Evolutionary conservation across 140 eudicot genomes (phyloP), one percentile per base, ranked within the genome.

Genomic region (Bidens hawaiensis): DNA sequence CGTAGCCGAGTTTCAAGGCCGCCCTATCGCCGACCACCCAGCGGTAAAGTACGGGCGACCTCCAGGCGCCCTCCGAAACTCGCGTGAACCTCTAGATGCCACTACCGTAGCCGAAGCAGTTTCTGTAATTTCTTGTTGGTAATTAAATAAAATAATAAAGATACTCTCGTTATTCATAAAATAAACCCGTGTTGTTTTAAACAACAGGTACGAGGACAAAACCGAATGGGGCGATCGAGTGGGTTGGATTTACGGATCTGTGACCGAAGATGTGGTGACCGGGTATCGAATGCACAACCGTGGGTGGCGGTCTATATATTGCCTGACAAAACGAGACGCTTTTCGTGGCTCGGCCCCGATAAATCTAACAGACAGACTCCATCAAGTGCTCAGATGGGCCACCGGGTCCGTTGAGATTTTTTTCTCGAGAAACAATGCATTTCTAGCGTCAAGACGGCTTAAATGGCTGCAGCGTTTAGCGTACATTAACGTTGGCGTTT

Each of bases 221-320:
- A 79, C 90, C 0, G 86, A 83, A 34, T 83, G 90, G 86, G 90
- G 90, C 9, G 79, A 83, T 27, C 69, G 90, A 10, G 86, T 83
- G 23, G 90, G 90, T 0, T 83, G 90, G 90, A 83, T 83, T 24
- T 83, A 83, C 19, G 90, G 90, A 14, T 83, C 89, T 0, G 89
- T 83, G 16, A 83, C 89, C 2, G 89, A 83, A 58, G 89, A 82
- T 47, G 89, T 83, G 49, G 76, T 83, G 23, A 75, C 85, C 1
- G 89, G 89, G 3, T 83, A 83, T 14, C 78, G 85, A 6, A 83
- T 79, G 89, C 89, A 83, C 62, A 83, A 83, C 69, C 79, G 89
- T 4, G 89, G 89, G 16, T 83, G 89, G 85, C 76, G 83, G 4
- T 83, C 82, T 0, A 74, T 83, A 17, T 83, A 79, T 33, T 83